These are phyloP conservation scores for Chrysophaeum taylorii DNA, from an alignment of 352 stramenopile genomes.

Conservation along the genomic window DNA sequence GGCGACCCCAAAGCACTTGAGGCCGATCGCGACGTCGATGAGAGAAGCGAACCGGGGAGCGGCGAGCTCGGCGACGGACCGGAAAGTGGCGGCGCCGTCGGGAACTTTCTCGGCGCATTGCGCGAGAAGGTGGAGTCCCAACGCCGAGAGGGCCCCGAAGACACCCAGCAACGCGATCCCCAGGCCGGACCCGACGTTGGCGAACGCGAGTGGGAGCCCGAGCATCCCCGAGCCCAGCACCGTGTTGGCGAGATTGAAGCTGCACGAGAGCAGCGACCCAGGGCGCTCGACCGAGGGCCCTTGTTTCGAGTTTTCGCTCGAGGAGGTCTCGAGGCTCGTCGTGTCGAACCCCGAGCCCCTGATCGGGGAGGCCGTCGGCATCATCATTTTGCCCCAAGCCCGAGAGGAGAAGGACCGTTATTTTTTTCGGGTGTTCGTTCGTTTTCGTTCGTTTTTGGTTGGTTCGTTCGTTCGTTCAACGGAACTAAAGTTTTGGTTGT, in stretches of 20 bases:
- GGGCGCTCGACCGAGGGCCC: too few relatives aligned
- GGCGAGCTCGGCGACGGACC: slow-evolving; percentile 32
- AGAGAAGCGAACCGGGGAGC: slow-evolving; percentile 31
- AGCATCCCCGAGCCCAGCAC: slow-evolving; percentile 38
- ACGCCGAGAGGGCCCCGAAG: slow-evolving; percentile 26
- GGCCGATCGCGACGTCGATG: slow-evolving; percentile 36
- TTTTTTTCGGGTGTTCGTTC: too few relatives aligned
- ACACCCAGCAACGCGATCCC: slow-evolving; percentile 32
- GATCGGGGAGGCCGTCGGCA: too few relatives aligned
- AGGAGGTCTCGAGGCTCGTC: too few relatives aligned
- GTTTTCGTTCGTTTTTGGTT: too few relatives aligned
- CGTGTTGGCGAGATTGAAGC: slow-evolving; percentile 36
- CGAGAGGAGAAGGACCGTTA: too few relatives aligned
- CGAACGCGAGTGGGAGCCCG: slow-evolving; percentile 35
- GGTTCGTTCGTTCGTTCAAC: too few relatives aligned
- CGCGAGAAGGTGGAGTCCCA: slow-evolving; percentile 28
- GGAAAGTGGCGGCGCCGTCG: slow-evolving; percentile 30
- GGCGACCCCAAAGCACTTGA: slow-evolving; percentile 41
- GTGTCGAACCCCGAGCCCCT: too few relatives aligned
- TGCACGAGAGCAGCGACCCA: slow-evolving; percentile 18
- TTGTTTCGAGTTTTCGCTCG: too few relatives aligned
- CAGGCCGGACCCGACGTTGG: slow-evolving; percentile 26
- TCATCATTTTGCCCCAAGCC: too few relatives aligned
- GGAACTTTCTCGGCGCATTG: too few relatives aligned
- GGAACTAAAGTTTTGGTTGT: too few relatives aligned